Conservation (phyloP, 1,284 basidiomycete genomes). For the Leccinum pachyderme region DNA sequence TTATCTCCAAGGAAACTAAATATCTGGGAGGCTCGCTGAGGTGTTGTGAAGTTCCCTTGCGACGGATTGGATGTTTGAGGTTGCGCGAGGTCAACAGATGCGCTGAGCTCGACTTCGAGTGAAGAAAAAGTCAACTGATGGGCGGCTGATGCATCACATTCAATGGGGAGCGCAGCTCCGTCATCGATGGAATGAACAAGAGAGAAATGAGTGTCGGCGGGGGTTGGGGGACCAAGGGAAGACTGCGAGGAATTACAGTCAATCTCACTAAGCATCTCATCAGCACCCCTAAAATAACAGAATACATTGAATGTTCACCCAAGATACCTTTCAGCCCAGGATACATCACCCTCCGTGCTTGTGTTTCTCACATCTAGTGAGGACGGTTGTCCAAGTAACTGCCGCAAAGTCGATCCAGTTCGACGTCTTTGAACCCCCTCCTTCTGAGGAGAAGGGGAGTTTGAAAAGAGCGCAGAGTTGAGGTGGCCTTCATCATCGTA, state of each 20-base stretch:
- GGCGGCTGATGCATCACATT: conserved; percentile 43
- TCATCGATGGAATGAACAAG: conserved; percentile 34
- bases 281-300: background rate
- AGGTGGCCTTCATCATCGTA: conserved; percentile 72
- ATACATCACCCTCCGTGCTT: conserved; percentile 65
- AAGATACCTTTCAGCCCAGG: conserved; percentile 74
- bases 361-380: conserved; percentile 29
- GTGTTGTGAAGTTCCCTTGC: conserved; percentile 42
- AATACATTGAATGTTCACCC: conserved; percentile 43
- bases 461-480: conserved; percentile 60
- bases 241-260: conserved; percentile 45
- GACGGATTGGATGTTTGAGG: conserved; percentile 26
- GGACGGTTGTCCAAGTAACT: conserved; percentile 59
- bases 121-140: conserved; percentile 61
- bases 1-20: conserved; percentile 62
- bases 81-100: conserved; percentile 39
- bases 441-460: conserved; percentile 44
- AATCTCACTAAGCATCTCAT: conserved; percentile 40
- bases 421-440: conserved; percentile 53
- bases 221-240: conserved; percentile 47
- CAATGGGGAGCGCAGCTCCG: conserved; percentile 41
- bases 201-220: conserved; percentile 36
- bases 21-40: conserved; percentile 64
- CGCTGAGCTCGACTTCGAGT: conserved; percentile 68
- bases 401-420: conserved; percentile 67